Percentiles rank a stretch among this genome's conserved stretches.
phyloP scores from a whole-genome alignment of 2,329 filamentous ascomycete species.

The Botrytis elliptica region DNA sequence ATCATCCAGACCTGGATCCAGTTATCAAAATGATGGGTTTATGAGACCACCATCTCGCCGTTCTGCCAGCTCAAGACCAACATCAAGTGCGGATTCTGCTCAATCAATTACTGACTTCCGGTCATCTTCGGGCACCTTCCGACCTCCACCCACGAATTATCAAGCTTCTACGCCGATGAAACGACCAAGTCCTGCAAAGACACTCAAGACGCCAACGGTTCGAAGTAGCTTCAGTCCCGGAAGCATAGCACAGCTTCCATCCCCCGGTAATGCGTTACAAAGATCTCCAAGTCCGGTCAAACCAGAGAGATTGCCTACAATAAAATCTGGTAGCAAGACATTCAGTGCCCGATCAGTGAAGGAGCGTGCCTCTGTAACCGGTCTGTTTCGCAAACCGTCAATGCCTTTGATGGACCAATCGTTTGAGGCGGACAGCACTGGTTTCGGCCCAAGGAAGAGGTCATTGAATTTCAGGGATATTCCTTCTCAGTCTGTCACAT shows the following conservation, averaged over 20 bases:
- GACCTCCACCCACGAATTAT: conserved; percentile 45
- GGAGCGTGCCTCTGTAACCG: conserved; percentile 52
- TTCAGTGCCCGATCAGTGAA: conserved; percentile 48
- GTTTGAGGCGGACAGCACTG: conserved; percentile 29
- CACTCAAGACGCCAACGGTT: conserved; percentile 41
- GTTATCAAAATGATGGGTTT: conserved; percentile 61
- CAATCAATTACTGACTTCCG: conserved; percentile 43
- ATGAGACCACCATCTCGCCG: conserved; percentile 48
- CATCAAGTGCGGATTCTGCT: conserved; percentile 52
- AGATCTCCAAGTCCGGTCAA: conserved; percentile 40
- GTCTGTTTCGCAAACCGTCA: conserved; percentile 56
- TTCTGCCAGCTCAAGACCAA: conserved; percentile 52
- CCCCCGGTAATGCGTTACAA: conserved; percentile 38
- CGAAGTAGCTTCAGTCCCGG: conserved; percentile 26
- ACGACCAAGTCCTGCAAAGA: conserved; percentile 39
- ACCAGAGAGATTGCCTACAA: conserved; percentile 30
- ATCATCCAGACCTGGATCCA: conserved; percentile 46
- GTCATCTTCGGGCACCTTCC: conserved; percentile 47
- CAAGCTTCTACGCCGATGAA: conserved; percentile 46
- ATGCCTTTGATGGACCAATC: conserved; percentile 44
- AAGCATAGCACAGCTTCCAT: conserved; percentile 38
- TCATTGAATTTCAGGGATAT: conserved; percentile 34
- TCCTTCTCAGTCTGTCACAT: conserved; percentile 29
- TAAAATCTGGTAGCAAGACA: conserved; percentile 48
- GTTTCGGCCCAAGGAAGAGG: conserved; percentile 32